Conservation (phyloP, 2,329 filamentous ascomycete species). For the Saccharata proteae region DNA sequence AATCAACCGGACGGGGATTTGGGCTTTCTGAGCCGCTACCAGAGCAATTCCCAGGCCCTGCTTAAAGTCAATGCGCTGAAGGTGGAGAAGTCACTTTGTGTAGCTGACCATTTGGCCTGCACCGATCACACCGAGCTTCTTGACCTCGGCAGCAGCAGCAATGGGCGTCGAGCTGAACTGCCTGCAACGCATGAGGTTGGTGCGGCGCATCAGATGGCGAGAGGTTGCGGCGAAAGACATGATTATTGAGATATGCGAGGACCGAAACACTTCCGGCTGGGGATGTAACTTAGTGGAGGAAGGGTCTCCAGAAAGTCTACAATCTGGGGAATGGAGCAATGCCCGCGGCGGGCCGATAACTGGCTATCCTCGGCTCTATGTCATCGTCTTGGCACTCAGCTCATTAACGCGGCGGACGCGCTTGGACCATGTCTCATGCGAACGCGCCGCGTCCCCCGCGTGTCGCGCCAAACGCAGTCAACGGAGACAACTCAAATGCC, state of each 20-base stretch:
- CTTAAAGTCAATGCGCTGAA: slow-evolving; percentile 13
- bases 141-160: slow-evolving; percentile 59
- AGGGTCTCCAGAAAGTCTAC: no score
- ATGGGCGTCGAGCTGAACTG: slow-evolving; percentile 56
- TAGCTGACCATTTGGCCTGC: slow-evolving; percentile 82
- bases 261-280: no score
- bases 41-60: slow-evolving; percentile 93
- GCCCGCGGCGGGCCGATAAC: slow-evolving; percentile 5
- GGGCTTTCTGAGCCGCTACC: slow-evolving; percentile 75
- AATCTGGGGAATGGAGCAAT: no score
- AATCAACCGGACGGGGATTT: slow-evolving; percentile 73
- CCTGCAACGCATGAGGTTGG: slow-evolving; percentile 23
- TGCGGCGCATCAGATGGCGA: slow-evolving; percentile 16
- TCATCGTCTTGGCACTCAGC: slow-evolving; percentile 5
- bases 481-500: slow-evolving; percentile 1
- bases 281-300: no score
- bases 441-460: slow-evolving; percentile 5
- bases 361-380: slow-evolving; percentile 1
- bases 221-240: slow-evolving; percentile 23
- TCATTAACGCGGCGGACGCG: not conserved
- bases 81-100: not conserved
- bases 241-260: no score
- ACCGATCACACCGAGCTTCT: slow-evolving; percentile 80
- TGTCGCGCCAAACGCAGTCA: not conserved
- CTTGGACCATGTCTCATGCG: slow-evolving; percentile 2